Evolutionary conservation across 139 green algal genomes (phyloP).

Genomic region (Coelastrella sp.): DNA sequence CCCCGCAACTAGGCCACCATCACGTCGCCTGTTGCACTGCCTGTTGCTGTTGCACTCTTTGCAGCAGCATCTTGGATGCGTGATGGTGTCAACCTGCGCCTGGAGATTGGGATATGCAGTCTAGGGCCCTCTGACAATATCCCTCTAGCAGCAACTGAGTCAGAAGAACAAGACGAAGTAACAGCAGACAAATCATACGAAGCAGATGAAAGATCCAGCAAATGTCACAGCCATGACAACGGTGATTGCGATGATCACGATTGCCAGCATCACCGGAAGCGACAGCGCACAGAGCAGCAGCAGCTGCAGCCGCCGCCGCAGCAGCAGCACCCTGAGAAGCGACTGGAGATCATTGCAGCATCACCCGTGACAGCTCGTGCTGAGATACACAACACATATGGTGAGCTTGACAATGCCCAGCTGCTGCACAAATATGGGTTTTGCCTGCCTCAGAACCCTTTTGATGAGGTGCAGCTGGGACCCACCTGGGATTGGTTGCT

Average conservation of each 20-base stretch:
- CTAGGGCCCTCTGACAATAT: conserved; percentile 4
- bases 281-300: conserved; percentile 26
- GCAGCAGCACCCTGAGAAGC: conserved; percentile 15
- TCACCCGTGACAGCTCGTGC: conserved; percentile 54
- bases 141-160: conserved; percentile 7
- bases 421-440: conserved; percentile 81
- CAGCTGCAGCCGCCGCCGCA: conserved; percentile 16
- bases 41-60: not conserved
- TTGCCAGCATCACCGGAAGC: not conserved
- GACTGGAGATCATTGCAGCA: conserved; percentile 76
- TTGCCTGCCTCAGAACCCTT: conserved; percentile 52
- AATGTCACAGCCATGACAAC: not conserved
- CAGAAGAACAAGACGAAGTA: not conserved
- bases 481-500: not conserved
- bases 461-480: conserved; percentile 19
- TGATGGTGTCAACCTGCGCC: conserved; percentile 58
- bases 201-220: not conserved
- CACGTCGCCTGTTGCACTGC: not conserved
- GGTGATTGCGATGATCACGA: not conserved
- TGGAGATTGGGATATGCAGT: conserved; percentile 82
- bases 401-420: conserved; percentile 70
- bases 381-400: conserved; percentile 78
- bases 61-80: conserved; percentile 28
- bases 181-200: conserved; percentile 26
- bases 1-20: not conserved